phyloP scores from a whole-genome alignment of 192 early-diverging fungal genomes.

The Gryganskiella cystojenkinii region DNA sequence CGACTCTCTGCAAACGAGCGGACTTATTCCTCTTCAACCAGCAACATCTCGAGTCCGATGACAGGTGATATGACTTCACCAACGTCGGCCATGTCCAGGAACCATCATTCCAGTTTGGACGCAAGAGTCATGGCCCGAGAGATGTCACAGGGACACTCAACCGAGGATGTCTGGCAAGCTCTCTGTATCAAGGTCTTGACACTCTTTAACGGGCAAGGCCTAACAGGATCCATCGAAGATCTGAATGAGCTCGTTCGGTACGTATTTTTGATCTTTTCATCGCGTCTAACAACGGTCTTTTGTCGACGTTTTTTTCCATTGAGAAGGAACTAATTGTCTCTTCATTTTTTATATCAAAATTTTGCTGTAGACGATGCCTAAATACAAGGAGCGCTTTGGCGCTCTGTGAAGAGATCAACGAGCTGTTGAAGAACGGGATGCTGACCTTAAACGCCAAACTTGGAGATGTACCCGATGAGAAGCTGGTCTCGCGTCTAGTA shows the following conservation, averaged over 20 bases:
- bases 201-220: constrained; percentile 86
- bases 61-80: constrained; percentile 36
- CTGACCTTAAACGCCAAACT: constrained; percentile 73
- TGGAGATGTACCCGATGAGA: constrained; percentile 73
- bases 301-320: neutral
- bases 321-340: neutral
- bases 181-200: constrained; percentile 81
- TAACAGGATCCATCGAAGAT: constrained; percentile 87
- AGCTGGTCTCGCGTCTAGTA: constrained; percentile 71
- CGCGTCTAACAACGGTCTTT: neutral
- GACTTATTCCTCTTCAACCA: constrained; percentile 26
- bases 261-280: neutral
- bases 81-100: constrained; percentile 20
- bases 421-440: constrained; percentile 70
- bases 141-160: constrained; percentile 37
- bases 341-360: neutral
- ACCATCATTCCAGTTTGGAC: constrained; percentile 44
- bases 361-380: constrained; percentile 53
- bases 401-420: constrained; percentile 67
- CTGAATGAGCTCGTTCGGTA: constrained; percentile 83
- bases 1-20: constrained; percentile 5
- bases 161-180: constrained; percentile 78
- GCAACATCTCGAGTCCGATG: constrained; percentile 37
- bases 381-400: constrained; percentile 45
- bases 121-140: constrained; percentile 51